Base-by-base conservation (phyloP, 2,329 filamentous ascomycete species). In the Epichloe sylvatica region DNA sequence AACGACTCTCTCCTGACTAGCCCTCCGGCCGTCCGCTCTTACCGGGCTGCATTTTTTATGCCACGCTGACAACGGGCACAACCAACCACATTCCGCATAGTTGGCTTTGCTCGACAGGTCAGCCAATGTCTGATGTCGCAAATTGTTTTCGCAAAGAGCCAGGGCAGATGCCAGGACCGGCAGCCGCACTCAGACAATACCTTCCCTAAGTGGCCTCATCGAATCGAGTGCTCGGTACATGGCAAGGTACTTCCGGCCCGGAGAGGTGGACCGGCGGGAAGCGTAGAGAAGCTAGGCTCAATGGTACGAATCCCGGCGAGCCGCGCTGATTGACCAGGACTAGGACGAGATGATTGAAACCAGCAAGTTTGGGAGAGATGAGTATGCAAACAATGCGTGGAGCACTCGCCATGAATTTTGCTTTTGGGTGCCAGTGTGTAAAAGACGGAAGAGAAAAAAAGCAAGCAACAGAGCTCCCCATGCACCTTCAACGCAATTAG, bases 221-320 rank as follows among this genome's bases (percentile, higher is more conserved):
- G 30, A 11, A 30, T 11, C 30, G 30, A 30, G 30, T 30, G 11
- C 30, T 30, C 30, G 1, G 30, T 30, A 25, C n/a, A 41, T 25
- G 39, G 13, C 39, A 17, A 41, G 25, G 15, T 33, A n/a, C 15
- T 30, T 33, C 46, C 30, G 47, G 40, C 13, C 47, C 43, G 35
- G 21, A 33, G 35, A 38, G 21, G 34, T 52, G 47, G 49, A 39
- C 35, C 34, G 23, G 42, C 36, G 33, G 21, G 35, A 25, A 33
- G 15, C 12, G n/a, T 19, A 13, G 21, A 36, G 17, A 35, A 42
- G 49, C 50, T 42, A 46, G 51, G 40, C 49, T 54, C 39, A 40
- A 52, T 53, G 46, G 49, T 52, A 51, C 49, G 51, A 47, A 51
- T 47, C n/a, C 47, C 46, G 45, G 52, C 51, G 47, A 36, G 51